Conservation (phyloP, 164 flowering plant species). For the Macadamia tetraphylla region DNA sequence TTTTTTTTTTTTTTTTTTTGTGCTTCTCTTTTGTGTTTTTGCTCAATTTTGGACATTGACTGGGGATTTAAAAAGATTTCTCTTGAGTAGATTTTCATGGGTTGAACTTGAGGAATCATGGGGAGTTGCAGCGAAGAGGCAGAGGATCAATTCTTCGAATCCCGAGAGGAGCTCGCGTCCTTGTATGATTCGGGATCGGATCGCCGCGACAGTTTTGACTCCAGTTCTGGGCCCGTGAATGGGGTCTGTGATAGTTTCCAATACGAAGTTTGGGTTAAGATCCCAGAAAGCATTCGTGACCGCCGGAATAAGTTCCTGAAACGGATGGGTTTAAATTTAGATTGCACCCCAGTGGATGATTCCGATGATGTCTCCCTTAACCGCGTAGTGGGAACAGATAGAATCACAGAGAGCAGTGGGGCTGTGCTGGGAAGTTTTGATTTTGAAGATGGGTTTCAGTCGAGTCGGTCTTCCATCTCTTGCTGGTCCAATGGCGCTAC, state of each 20-base stretch:
- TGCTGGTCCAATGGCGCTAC: conserved; percentile 16
- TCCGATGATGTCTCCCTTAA: conserved; percentile 10
- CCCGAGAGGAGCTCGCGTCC: conserved; percentile 50
- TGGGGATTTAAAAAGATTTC: conserved; percentile 3
- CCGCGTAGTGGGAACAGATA: conserved; percentile 12
- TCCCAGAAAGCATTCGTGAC: conserved; percentile 44
- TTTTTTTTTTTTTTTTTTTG: conserved; percentile 8
- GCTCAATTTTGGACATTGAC: conserved; percentile 10
- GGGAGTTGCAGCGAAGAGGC: conserved; percentile 34
- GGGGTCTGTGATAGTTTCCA: conserved; percentile 12
- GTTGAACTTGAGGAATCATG: conserved; percentile 22
- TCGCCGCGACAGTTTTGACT: conserved; percentile 27
- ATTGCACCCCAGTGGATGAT: conserved; percentile 20
- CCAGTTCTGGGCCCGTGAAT: conserved; percentile 8
- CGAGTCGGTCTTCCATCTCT: conserved; percentile 30
- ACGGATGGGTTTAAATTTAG: conserved; percentile 46
- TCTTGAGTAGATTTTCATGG: conserved; percentile 27
- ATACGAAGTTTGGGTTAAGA: conserved; percentile 52
- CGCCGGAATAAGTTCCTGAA: conserved; percentile 54
- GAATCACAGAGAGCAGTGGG: conserved; percentile 36
- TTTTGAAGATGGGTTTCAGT: conserved; percentile 27
- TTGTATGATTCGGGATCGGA: conserved; percentile 49
- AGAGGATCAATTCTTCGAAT: conserved; percentile 58
- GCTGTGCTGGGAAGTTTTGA: conserved; percentile 39
- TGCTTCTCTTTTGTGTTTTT: conserved; percentile 9